phyloP scores from a whole-genome alignment of 805 yeast genomes.

The Vanderwaltozyma yarrowii region DNA sequence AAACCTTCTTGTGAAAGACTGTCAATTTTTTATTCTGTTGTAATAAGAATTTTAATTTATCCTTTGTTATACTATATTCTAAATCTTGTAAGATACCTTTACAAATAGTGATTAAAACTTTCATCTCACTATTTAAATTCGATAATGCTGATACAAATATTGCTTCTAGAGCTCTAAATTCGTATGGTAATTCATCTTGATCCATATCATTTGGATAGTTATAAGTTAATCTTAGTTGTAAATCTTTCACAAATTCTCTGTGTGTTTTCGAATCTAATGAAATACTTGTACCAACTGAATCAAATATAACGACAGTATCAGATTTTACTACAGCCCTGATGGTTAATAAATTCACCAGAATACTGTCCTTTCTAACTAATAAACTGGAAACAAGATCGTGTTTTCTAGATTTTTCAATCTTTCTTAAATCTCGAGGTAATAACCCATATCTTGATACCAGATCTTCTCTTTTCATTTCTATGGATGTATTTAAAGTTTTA shows the following conservation, averaged over 20 bases:
- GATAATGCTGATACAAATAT: slow-evolving; percentile 72
- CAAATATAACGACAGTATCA: slow-evolving; percentile 68
- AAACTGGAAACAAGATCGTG: slow-evolving; percentile 66
- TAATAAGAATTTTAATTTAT: slow-evolving; percentile 64
- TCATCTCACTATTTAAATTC: slow-evolving; percentile 77
- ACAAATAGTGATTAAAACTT: slow-evolving; percentile 68
- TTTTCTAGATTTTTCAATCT: slow-evolving; percentile 62
- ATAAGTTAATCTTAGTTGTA: slow-evolving; percentile 16
- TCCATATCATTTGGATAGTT: slow-evolving; percentile 11
- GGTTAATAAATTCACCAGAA: slow-evolving; percentile 65
- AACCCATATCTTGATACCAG: slow-evolving; percentile 66
- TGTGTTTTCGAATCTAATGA: slow-evolving; percentile 23
- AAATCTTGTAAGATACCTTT: slow-evolving; percentile 64
- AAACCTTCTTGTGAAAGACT: slow-evolving; percentile 75
- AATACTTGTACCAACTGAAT: slow-evolving; percentile 28
- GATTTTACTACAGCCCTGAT: slow-evolving; percentile 71
- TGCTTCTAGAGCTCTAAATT: slow-evolving; percentile 82
- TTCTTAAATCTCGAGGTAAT: slow-evolving; percentile 82
- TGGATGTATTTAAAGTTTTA: slow-evolving; percentile 55
- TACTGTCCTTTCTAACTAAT: slow-evolving; percentile 63
- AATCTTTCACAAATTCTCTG: slow-evolving; percentile 16
- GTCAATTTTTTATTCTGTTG: slow-evolving; percentile 78
- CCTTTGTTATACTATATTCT: slow-evolving; percentile 74
- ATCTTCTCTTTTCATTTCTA: slow-evolving; percentile 62
- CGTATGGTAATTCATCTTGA: slow-evolving; percentile 56